A percentile compares a stretch with the other conserved stretches of the same genome.
Evolutionary conservation across 202 grass and related monocot genomes (phyloP).

Genomic region (Zizania palustris): DNA sequence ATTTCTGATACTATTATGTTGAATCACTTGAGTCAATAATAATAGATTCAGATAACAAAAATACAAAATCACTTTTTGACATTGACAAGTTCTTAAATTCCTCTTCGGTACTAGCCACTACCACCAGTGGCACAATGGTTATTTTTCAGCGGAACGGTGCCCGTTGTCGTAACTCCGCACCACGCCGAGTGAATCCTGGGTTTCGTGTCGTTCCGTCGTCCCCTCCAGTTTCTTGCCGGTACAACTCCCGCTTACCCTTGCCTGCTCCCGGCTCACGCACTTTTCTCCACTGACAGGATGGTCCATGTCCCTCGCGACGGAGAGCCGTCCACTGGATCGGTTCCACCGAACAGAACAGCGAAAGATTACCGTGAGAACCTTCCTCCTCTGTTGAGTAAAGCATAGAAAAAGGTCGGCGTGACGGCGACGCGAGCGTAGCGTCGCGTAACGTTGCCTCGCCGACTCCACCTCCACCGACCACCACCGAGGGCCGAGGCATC

Average conservation of each 20-base stretch:
- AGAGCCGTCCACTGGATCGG: neutral
- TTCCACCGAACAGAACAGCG: neutral
- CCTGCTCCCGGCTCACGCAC: neutral
- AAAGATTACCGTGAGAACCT: neutral
- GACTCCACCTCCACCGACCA: neutral
- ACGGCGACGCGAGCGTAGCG: neutral
- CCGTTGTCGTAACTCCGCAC: neutral
- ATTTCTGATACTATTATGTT: too few relatives aligned
- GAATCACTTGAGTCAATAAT: too few relatives aligned
- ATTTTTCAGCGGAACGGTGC: neutral
- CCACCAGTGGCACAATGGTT: constrained; percentile 5
- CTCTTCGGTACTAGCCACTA: too few relatives aligned
- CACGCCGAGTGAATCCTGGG: constrained; percentile 2
- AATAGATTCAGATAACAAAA: too few relatives aligned
- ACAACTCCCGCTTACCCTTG: neutral
- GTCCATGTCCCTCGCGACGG: too few relatives aligned
- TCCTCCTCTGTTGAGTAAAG: constrained; percentile 27
- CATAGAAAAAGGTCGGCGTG: constrained; percentile 2
- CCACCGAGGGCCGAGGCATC: neutral
- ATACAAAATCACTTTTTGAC: too few relatives aligned
- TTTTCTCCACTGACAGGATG: neutral
- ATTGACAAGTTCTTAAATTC: too few relatives aligned
- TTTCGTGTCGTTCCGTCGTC: neutral
- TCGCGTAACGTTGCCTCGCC: neutral
- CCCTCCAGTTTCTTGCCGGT: neutral